Evolutionary conservation across 495 filamentous ascomycete species (phyloP), one percentile per base, ranked within the genome.

Genomic region (Penicillium diatomitis): DNA sequence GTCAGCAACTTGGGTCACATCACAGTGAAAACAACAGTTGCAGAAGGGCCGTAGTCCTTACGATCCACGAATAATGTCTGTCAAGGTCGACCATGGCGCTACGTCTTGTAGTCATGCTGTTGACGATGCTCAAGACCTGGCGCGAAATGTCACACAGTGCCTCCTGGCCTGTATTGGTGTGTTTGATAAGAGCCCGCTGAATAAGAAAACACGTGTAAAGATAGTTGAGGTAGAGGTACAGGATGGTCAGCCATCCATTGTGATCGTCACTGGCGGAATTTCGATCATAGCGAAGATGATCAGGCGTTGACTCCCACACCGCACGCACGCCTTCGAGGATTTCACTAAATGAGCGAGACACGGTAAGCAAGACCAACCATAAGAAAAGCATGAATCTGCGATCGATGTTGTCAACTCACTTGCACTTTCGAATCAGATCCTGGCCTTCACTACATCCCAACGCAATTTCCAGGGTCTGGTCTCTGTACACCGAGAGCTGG

Each of bases 391-490:
- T n/a, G 7, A 8, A 20, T 30, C 7, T 35, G 8, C 5, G 2
- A 5, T 27, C 30, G 30, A 32, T 4, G n/a, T 6, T 3, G 7
- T 28, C 31, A 5, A 47, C 62, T 51, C 61, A 78, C 73, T 74
- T 61, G 5, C 76, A 65, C 44, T 69, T 69, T 8, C 66, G 62
- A n/a, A 76, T 50, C 0, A 75, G 58, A 30, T 75, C 68, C 10
- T 63, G 56, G 5, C 66, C 58, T 40, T 62, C 48, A 32, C 51
- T 49, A n/a, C 64, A 70, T 2, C 75, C 72, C 8, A 84, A 56
- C 9, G 79, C 76, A 12, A 84, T 73, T 49, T 82, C 73, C 12
- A 85, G 70, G 9, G 83, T 75, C 46, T 81, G 72, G 47, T 84
- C 82, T 10, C 74, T 59, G 6, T 78, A 68, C 4, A 70, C 50